phyloP scores from a whole-genome alignment of 2,329 filamentous ascomycete species.

The Fusarium nelsonii region DNA sequence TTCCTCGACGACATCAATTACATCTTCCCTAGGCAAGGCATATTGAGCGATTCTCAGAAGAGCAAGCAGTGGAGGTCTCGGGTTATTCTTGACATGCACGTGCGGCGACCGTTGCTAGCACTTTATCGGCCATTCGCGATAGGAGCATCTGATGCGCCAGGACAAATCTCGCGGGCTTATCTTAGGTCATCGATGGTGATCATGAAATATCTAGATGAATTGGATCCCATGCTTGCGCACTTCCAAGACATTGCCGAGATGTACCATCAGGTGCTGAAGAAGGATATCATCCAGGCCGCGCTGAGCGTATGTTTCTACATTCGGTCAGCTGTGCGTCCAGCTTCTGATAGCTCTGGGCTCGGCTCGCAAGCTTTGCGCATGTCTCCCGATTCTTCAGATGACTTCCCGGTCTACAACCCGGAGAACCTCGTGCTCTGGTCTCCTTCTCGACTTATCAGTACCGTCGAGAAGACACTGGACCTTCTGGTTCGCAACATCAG shows the following conservation, averaged over 20 bases:
- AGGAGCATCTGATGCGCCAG: constrained; percentile 62
- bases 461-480: constrained; percentile 62
- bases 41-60: constrained; percentile 58
- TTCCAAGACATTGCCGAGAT: constrained; percentile 64
- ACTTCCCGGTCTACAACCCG: constrained; percentile 51
- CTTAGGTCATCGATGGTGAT: constrained; percentile 67
- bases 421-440: constrained; percentile 59
- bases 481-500: constrained; percentile 60
- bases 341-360: constrained; percentile 48
- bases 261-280: constrained; percentile 65
- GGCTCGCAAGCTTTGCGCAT: constrained; percentile 51
- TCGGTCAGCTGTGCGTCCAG: constrained; percentile 50
- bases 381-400: constrained; percentile 53
- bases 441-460: constrained; percentile 55
- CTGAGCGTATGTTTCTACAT: constrained; percentile 69
- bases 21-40: constrained; percentile 62
- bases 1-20: constrained; percentile 67
- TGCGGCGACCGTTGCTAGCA: constrained; percentile 64
- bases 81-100: constrained; percentile 66
- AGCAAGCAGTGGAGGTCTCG: constrained; percentile 65
- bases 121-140: constrained; percentile 68
- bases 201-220: constrained; percentile 66
- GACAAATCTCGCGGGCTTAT: constrained; percentile 65
- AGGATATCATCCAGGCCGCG: constrained; percentile 67
- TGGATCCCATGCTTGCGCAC: constrained; percentile 61